phyloP scores from a whole-genome alignment of 345 rosid genomes.

The Hibiscus mutabilis region DNA sequence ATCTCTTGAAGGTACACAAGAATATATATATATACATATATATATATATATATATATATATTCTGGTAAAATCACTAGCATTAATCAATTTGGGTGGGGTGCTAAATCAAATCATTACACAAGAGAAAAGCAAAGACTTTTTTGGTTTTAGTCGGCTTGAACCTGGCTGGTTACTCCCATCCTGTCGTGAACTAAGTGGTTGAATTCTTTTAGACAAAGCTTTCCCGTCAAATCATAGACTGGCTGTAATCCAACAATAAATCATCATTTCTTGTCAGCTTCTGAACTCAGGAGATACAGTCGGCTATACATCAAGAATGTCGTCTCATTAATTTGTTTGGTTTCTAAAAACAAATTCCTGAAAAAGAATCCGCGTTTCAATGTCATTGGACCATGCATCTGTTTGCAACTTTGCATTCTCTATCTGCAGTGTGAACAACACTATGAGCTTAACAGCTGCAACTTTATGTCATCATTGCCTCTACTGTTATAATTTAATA shows the following conservation, averaged over 20 bases:
- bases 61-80: background rate
- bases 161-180: constrained; percentile 4
- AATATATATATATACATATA: too few relatives aligned
- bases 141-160: background rate
- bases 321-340: background rate
- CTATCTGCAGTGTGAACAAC: background rate
- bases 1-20: too few relatives aligned
- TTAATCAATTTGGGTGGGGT: background rate
- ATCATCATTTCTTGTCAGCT: constrained; percentile 10
- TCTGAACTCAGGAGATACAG: constrained; percentile 2
- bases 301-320: background rate
- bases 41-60: too few relatives aligned
- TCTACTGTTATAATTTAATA: too few relatives aligned
- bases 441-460: background rate
- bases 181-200: constrained; percentile 1
- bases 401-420: background rate
- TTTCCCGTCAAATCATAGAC: constrained; percentile 1
- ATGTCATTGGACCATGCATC: background rate
- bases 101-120: background rate
- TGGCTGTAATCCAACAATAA: background rate
- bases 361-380: background rate
- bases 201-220: background rate
- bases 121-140: background rate
- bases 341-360: background rate
- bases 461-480: constrained; percentile 6